Conservation (phyloP, 345 rosid genomes). For the Melaleuca quinquenervia region DNA sequence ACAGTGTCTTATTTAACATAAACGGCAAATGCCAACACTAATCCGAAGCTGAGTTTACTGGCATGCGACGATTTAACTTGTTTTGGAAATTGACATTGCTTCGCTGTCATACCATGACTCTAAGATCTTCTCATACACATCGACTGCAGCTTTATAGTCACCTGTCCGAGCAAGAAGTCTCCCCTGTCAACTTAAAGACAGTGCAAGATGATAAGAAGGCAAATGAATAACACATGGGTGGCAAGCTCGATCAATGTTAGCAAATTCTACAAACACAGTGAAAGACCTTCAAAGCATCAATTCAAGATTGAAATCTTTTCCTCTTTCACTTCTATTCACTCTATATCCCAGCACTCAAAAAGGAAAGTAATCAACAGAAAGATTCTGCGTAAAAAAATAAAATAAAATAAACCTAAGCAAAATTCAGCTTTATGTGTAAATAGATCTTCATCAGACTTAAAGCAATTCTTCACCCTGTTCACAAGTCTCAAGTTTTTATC, state of each 20-base stretch:
- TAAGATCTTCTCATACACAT: constrained; percentile 58
- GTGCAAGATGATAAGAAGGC: constrained; percentile 1
- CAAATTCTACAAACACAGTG: neutral
- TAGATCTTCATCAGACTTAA: neutral
- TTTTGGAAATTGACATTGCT: neutral
- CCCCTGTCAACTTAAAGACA: constrained; percentile 99
- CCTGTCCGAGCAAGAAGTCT: constrained; percentile 67
- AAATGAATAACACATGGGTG: neutral
- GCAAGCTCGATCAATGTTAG: neutral
- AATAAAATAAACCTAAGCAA: neutral
- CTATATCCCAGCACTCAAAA: neutral
- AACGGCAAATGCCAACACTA: neutral
- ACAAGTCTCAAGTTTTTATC: neutral
- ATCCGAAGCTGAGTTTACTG: neutral
- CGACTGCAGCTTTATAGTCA: constrained; percentile 56
- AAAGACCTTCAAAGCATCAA: neutral
- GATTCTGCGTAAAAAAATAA: neutral
- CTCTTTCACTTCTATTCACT: neutral
- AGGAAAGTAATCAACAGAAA: neutral
- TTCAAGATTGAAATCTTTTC: neutral
- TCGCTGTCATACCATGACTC: constrained; percentile 55
- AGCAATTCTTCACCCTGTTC: neutral
- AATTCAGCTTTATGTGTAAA: neutral
- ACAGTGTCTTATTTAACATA: neutral
- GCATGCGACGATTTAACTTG: neutral